These are phyloP conservation scores for Paramecium biaurelia DNA, from an alignment of 73 alveolate species.

Conservation along the genomic window DNA sequence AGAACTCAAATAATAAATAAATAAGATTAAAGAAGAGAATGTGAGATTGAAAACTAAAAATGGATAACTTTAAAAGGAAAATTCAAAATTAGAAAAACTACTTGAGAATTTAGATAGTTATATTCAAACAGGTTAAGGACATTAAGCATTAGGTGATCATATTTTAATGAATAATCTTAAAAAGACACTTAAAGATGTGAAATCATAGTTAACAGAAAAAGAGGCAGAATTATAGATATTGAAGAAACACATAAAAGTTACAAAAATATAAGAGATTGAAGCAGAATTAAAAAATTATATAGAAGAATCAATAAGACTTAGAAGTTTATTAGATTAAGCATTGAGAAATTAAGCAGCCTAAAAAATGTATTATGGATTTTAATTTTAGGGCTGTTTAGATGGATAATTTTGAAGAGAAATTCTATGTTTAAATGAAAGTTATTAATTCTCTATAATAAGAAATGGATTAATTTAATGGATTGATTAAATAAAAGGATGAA, in stretches of 20 bases:
- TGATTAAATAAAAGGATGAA: constrained; percentile 19
- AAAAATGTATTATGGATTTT: neutral
- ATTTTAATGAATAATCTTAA: constrained; percentile 41
- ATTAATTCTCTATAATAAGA: constrained; percentile 38
- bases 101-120: constrained; percentile 30
- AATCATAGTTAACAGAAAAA: neutral
- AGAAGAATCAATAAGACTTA: constrained; percentile 4
- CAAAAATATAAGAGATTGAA: constrained; percentile 20
- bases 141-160: constrained; percentile 47
- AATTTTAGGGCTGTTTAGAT: neutral
- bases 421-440: constrained; percentile 30
- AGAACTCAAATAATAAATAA: neutral
- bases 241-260: constrained; percentile 6
- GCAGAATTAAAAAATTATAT: constrained; percentile 24
- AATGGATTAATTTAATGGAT: constrained; percentile 9
- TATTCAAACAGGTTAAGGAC: constrained; percentile 25
- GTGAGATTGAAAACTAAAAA: constrained; percentile 34
- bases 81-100: constrained; percentile 28
- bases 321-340: constrained; percentile 33
- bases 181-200: neutral
- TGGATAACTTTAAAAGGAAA: constrained; percentile 23
- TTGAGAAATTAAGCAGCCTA: constrained; percentile 8
- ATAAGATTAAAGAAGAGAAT: constrained; percentile 30
- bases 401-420: constrained; percentile 49
- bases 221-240: neutral